Conservation (phyloP, 768 basidiomycete genomes). For the Pleurotus platypus region DNA sequence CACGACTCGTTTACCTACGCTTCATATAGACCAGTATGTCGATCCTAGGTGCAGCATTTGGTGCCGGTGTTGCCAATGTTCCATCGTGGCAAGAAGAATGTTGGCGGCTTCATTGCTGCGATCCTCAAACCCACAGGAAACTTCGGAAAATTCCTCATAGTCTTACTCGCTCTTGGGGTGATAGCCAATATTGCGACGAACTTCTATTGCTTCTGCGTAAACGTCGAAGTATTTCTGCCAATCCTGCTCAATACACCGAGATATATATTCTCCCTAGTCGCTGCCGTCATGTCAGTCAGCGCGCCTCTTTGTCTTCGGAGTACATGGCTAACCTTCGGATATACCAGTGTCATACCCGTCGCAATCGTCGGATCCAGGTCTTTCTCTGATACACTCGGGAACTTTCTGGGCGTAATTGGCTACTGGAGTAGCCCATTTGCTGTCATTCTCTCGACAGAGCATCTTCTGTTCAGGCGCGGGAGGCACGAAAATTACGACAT, state of each 20-base stretch:
- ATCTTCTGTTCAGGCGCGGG: constrained; percentile 56
- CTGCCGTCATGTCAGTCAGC: constrained; percentile 57
- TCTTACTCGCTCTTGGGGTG: constrained; percentile 69
- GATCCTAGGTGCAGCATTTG: too few relatives aligned
- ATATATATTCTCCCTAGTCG: constrained; percentile 63
- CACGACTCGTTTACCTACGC: too few relatives aligned
- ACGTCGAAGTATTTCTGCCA: constrained; percentile 7
- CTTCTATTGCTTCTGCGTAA: constrained; percentile 9
- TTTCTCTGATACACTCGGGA: constrained; percentile 61
- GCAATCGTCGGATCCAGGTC: constrained; percentile 63
- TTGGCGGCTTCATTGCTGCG: constrained; percentile 70
- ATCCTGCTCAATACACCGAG: constrained; percentile 53
- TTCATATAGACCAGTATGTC: too few relatives aligned
- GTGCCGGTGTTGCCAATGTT: not conserved
- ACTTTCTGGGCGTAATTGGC: constrained; percentile 54
- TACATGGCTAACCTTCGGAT: not conserved
- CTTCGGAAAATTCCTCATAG: constrained; percentile 71
- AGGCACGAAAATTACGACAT: constrained; percentile 47
- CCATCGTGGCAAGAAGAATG: constrained; percentile 29
- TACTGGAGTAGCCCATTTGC: constrained; percentile 61
- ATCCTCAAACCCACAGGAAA: constrained; percentile 65
- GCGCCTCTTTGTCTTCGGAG: not conserved
- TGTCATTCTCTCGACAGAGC: constrained; percentile 61
- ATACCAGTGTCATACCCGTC: constrained; percentile 56
- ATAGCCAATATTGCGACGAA: constrained; percentile 9